Base-by-base conservation (phyloP, 441 rosid genomes). In the Metrosideros polymorpha region DNA sequence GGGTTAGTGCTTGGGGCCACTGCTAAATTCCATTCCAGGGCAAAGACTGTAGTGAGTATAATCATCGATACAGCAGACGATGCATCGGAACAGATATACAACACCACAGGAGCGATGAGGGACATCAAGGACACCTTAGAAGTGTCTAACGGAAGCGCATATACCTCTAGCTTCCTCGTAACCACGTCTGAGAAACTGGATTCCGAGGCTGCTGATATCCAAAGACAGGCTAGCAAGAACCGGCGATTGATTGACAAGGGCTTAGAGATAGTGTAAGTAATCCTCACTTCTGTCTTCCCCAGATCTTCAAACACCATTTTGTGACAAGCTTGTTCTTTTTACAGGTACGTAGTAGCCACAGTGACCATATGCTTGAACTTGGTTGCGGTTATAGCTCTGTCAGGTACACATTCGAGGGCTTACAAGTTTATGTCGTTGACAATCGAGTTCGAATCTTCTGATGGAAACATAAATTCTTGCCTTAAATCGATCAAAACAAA, bases 1-100 rank as follows among this genome's bases (percentile, higher is more conserved):
- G 96, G 95, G 29, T 83, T 95, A 66, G 95, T 91, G 85, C 91
- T 95, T 25, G 96, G 96, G 32, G 96, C 94, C 32, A 94, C 86
- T 85, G 92, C 86, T n/a, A 92, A 84, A 82, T 95, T 93, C 88
- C 92, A 90, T 63, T 92, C 94, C 2, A 85, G 89, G 85, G 94
- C 94, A 4, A 89, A 86, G 84, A 89, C 90, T 0, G 91, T 93
- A 24, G 92, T 92, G 84, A 75, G 89, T 82, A 94, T 93, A 50
- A 85, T 95, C 83, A 94, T 95, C 4, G 86, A 90, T 32, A 93
- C 96, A 4, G 96, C 98, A 39, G 86, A 94, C 85, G 89, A 89
- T 19, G 96, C 96, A 35, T 90, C 96, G 0, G 89, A 57, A 57
- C 93, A 94, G 75, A 89, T 95, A 56, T 89, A 89, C 59, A 92